A percentile compares a stretch with the other conserved stretches of the same genome.
Conservation (phyloP, 1,139 yeast species). For the Sugiyamaella neomexicana region DNA sequence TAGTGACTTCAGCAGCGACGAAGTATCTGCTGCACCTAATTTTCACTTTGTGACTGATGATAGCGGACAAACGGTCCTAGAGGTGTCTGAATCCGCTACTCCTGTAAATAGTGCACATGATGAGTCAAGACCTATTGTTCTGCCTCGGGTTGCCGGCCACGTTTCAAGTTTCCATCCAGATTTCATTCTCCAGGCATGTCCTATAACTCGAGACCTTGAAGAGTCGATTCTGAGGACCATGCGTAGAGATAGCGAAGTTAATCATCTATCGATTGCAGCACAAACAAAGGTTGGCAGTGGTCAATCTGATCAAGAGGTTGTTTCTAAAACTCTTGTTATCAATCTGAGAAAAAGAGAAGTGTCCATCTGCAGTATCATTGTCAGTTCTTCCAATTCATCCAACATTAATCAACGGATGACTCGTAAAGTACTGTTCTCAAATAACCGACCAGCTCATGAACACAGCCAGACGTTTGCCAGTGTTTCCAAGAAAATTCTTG, state of each 20-base stretch:
- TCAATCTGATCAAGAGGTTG: not conserved
- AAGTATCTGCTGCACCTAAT: not conserved
- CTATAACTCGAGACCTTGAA: slow-evolving; percentile 31
- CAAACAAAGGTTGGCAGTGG: not conserved
- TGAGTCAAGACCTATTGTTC: slow-evolving; percentile 25
- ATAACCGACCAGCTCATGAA: slow-evolving; percentile 14
- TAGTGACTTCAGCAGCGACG: slow-evolving; percentile 16
- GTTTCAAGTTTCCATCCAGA: slow-evolving; percentile 36
- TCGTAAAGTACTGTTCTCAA: slow-evolving; percentile 22
- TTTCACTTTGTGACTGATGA: slow-evolving; percentile 3
- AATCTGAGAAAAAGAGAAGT: slow-evolving; percentile 25
- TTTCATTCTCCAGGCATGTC: slow-evolving; percentile 34
- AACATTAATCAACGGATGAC: slow-evolving; percentile 18
- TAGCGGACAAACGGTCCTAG: slow-evolving; percentile 21
- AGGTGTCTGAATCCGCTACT: slow-evolving; percentile 13
- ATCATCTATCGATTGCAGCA: slow-evolving; percentile 12
- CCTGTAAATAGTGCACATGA: slow-evolving; percentile 4
- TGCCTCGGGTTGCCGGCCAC: slow-evolving; percentile 36
- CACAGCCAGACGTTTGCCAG: not conserved
- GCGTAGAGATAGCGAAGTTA: slow-evolving; percentile 28
- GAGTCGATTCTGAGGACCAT: slow-evolving; percentile 30
- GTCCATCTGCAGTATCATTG: slow-evolving; percentile 22
- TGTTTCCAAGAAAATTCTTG: slow-evolving; percentile 10
- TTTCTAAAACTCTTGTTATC: slow-evolving; percentile 20
- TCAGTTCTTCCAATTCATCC: not conserved